Base-by-base conservation (phyloP, 768 basidiomycete species). In the Russula dissimulans region DNA sequence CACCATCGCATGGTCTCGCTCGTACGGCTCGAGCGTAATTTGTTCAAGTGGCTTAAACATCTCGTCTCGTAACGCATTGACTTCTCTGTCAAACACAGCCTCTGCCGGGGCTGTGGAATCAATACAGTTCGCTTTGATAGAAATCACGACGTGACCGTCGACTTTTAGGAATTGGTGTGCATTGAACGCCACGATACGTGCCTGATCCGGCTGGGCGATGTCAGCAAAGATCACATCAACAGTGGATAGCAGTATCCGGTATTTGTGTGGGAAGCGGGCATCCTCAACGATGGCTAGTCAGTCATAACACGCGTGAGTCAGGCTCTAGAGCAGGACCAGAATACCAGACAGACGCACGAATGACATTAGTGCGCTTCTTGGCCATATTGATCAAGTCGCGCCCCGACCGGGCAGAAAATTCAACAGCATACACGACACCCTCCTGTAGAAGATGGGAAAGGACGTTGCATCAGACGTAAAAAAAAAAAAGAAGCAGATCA, bases 361-460 rank as follows among this genome's bases (percentile, higher is more conserved):
- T 95, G 65, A 98, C 93, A 73, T 98, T 99, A 65, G 97, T 98
- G 61, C 97, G 82, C 77, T 97, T 97, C 77, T 98, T 97, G 38
- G 97, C 95, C 97, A 98, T 99, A 76, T 89, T 90, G 67, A 99
- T 97, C 63, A 98, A 76, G 76, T 99, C 97, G 74, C 97, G 91
- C 39, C 97, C 97, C 56, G 94, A 95, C 68, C 97, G 84, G 67
- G 86, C 80, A 3, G 97, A 98, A 77, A 99, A 98, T 74, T 99
- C 97, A 36, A 99, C 97, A 18, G 97, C 97, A 72, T 99, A 98
- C 9, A 98, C 97, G 61, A 90, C 82, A 56, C 97, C 97, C 65
- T 97, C 93, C 91, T 94, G 42, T 65, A 4, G 66, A 36, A 4
- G 10, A 34, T 14, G 36, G 17, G 47, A 2, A 57, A 65, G 45